Conservation (phyloP, 176 grass and related monocot genomes). For the Raddia distichophylla region DNA sequence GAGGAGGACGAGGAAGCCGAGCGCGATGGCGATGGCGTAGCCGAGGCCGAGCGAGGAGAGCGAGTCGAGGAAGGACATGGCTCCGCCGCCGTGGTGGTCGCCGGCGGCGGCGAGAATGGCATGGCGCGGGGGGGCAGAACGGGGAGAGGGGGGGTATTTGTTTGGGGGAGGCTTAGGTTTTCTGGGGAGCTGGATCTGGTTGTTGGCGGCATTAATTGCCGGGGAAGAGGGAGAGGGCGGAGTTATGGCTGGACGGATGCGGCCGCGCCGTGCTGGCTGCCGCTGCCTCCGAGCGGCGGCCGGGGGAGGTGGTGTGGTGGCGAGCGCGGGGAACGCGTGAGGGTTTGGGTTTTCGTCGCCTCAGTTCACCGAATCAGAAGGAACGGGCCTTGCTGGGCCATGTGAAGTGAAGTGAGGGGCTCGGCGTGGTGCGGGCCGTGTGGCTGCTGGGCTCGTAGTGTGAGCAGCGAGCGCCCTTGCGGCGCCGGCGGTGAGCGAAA, state of each 20-base stretch:
- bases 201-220: constrained; percentile 66
- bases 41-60: constrained; percentile 56
- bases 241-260: constrained; percentile 47
- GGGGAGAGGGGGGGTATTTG: constrained; percentile 51
- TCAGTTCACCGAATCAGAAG: too few species aligned
- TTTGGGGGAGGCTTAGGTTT: constrained; percentile 49
- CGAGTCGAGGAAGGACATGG: constrained; percentile 50
- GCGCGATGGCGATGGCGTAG: constrained; percentile 65
- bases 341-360: neutral
- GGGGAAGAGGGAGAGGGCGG: constrained; percentile 39
- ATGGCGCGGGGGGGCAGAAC: constrained; percentile 41
- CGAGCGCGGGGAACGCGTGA: constrained; percentile 25
- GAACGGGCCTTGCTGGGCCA: constrained; percentile 21
- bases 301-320: neutral
- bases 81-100: neutral
- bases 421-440: constrained; percentile 28
- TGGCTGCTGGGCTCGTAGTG: neutral
- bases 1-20: constrained; percentile 68
- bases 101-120: constrained; percentile 46
- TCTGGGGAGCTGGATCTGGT: constrained; percentile 26
- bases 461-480: neutral
- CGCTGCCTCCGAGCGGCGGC: neutral
- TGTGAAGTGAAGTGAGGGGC: neutral
- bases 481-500: neutral
- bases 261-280: neutral